Evolutionary conservation across 2,329 filamentous ascomycete species (phyloP).

Genomic region (Paracoccidioides lutzii): DNA sequence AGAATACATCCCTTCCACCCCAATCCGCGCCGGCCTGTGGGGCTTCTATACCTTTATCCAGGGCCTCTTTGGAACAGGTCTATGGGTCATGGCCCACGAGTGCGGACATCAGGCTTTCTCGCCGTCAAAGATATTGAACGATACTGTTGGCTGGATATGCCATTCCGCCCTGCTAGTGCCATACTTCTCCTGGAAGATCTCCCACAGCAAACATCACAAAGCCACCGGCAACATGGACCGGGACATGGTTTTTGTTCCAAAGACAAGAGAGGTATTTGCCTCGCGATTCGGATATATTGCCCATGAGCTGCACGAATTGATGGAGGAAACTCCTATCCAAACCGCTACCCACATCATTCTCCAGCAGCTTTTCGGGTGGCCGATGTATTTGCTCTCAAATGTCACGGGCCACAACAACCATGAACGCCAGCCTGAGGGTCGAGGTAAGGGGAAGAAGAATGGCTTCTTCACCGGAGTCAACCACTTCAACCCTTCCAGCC

Average conservation of each 20-base stretch:
- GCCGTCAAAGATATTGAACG: slow-evolving; percentile 77
- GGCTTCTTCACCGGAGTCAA: slow-evolving; percentile 71
- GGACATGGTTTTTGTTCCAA: slow-evolving; percentile 98
- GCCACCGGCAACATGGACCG: slow-evolving; percentile 92
- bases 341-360: slow-evolving; percentile 60
- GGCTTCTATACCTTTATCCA: slow-evolving; percentile 65
- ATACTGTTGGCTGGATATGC: slow-evolving; percentile 80
- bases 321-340: slow-evolving; percentile 84
- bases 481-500: slow-evolving; percentile 83
- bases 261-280: slow-evolving; percentile 72
- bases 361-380: slow-evolving; percentile 91
- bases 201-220: slow-evolving; percentile 99
- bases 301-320: slow-evolving; percentile 77
- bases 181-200: slow-evolving; percentile 99
- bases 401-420: slow-evolving; percentile 95
- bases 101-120: slow-evolving; percentile 97
- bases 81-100: slow-evolving; percentile 96
- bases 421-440: slow-evolving; percentile 79
- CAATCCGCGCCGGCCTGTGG: slow-evolving; percentile 54
- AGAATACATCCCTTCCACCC: slow-evolving; percentile 60
- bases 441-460: slow-evolving; percentile 84
- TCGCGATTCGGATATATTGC: slow-evolving; percentile 57
- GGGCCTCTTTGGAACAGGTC: slow-evolving; percentile 81
- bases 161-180: slow-evolving; percentile 84
- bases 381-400: slow-evolving; percentile 79